Evolutionary conservation across 1,284 basidiomycete species (phyloP).

Genomic region (Agaricales sp.): DNA sequence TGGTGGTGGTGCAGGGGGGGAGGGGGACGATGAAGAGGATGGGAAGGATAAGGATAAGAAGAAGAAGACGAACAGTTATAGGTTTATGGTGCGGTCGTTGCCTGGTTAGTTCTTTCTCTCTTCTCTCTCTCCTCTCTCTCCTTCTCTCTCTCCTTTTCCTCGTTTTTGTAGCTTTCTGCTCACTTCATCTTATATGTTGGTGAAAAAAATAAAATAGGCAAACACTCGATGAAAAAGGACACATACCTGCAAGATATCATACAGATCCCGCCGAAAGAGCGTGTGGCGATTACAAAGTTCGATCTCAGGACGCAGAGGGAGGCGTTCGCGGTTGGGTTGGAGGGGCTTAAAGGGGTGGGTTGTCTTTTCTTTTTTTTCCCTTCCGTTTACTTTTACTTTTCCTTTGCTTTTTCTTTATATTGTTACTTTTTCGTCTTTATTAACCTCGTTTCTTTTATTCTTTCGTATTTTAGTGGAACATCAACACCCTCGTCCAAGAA

Average conservation of each 20-base stretch:
- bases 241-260: slow-evolving; percentile 59
- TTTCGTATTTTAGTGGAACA: slow-evolving; percentile 49
- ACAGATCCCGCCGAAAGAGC: slow-evolving; percentile 62
- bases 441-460: slow-evolving; percentile 9
- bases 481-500: slow-evolving; percentile 49
- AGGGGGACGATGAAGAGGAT: slow-evolving; percentile 43
- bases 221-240: slow-evolving; percentile 77
- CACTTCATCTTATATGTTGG: too few relatives aligned
- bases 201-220: slow-evolving; percentile 30
- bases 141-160: not conserved
- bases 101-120: slow-evolving; percentile 41
- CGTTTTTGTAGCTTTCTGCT: too few relatives aligned
- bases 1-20: slow-evolving; percentile 36
- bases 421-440: not conserved
- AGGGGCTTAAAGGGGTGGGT: slow-evolving; percentile 69
- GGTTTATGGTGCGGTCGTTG: slow-evolving; percentile 64
- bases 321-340: slow-evolving; percentile 61
- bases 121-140: slow-evolving; percentile 3
- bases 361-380: slow-evolving; percentile 10
- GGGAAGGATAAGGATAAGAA: slow-evolving; percentile 57
- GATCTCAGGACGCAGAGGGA: slow-evolving; percentile 58
- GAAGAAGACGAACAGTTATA: slow-evolving; percentile 70
- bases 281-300: slow-evolving; percentile 51
- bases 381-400: slow-evolving; percentile 10
- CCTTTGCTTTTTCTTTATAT: slow-evolving; percentile 13